Base-by-base conservation (phyloP, 192 early-diverging fungal genomes). In the Fimicolochytrium jonesii region DNA sequence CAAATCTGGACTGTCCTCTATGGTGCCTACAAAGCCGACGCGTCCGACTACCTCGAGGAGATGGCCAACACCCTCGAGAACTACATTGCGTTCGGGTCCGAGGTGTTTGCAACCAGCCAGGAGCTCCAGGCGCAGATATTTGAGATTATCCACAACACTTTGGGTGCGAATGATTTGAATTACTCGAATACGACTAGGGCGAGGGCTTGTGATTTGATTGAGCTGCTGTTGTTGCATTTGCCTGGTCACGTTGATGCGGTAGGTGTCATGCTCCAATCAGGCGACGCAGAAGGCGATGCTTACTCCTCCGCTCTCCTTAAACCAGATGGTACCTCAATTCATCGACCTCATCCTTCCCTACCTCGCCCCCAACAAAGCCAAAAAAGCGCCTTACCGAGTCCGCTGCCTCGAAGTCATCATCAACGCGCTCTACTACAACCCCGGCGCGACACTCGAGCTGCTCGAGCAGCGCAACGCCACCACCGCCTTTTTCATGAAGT, bases 1-100 rank as follows among this genome's bases (percentile, higher is more conserved):
- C 72, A 73, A 34, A 69, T 95, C 58, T 89, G 94, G 74, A 86
- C 83, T 30, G 52, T 82, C 60, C 83, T 94, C 51, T 88, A 89
- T 76, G 65, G 62, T 33, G 78, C 89, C 39, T 90, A 94, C 77
- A 91, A 87, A 77, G 81, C 75, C 29, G 88, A 87, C 64, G 89
- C 87, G 32, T 76, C 83, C 39, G 93, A 94, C 68, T 94, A 90
- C 69, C 88, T 91, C 70, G 88, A 91, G 42, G 92, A 93, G 64
- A 93, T 98, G 82, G 62, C 90, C 29, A 88, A 88, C n/a, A 86
- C 87, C 23, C 79, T 98, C 46, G 91, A 94, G 68, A 94, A 95
- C 78, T 96, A 87, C 59, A 85, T 95, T 37, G 80, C 86, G 6
- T 92, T 87, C 58, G 96, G 96, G 67, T 89, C 78, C 54, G 87